A percentile compares a stretch with the other conserved stretches of the same genome.
phyloP scores from a whole-genome alignment of 1,284 basidiomycete species.

The Cutaneotrichosporon spelunceum region DNA sequence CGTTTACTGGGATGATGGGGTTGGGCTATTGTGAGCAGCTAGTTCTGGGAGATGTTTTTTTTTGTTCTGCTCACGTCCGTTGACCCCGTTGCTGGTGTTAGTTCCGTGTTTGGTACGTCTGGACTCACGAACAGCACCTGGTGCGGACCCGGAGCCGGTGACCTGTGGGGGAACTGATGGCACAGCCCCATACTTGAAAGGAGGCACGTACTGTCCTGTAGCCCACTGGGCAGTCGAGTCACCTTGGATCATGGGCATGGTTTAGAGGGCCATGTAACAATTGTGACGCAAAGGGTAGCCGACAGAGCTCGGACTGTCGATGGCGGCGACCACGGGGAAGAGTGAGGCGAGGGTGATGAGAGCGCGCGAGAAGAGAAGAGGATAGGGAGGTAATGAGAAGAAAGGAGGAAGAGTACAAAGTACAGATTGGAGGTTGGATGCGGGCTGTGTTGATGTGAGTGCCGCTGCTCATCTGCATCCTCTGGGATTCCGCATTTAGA shows the following conservation, averaged over 20 bases:
- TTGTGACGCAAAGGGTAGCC: no score
- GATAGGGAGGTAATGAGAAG: not conserved
- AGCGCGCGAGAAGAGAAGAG: not conserved
- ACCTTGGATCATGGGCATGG: not conserved
- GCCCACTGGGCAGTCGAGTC: slow-evolving; percentile 5
- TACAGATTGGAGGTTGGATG: no score
- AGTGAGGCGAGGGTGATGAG: not conserved
- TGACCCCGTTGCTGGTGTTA: not conserved
- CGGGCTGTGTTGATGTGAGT: not conserved
- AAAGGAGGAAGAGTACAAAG: not conserved
- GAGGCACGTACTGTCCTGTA: not conserved
- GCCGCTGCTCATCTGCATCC: no score
- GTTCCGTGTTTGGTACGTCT: not conserved
- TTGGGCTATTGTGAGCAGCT: slow-evolving; percentile 1
- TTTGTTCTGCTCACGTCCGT: not conserved
- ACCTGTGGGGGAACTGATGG: not conserved
- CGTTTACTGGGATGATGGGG: slow-evolving; percentile 14
- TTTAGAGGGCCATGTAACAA: not conserved
- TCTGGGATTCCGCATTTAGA: no score
- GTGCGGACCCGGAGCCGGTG: not conserved
- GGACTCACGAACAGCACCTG: not conserved
- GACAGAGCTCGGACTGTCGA: not conserved
- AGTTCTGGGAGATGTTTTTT: not conserved
- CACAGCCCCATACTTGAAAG: not conserved
- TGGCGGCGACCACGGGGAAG: not conserved